These are phyloP conservation scores for Ophiostoma himal-ulmi DNA, from an alignment of 2,329 filamentous ascomycete genomes.

Conservation along the genomic window DNA sequence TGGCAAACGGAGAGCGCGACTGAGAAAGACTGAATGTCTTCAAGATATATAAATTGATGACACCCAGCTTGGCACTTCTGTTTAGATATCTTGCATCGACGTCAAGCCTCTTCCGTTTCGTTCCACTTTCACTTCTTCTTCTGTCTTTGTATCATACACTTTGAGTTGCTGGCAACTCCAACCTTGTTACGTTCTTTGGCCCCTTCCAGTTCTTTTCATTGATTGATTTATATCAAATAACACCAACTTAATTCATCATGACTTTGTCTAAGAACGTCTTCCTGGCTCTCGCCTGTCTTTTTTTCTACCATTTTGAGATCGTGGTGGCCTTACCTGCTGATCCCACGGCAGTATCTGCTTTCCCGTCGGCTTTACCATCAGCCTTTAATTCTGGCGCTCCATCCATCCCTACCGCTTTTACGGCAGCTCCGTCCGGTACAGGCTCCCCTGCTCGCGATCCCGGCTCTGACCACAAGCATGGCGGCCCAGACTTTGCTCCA, in stretches of 20 bases:
- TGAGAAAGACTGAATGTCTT: neutral
- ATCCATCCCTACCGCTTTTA: neutral
- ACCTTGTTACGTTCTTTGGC: neutral
- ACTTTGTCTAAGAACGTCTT: neutral
- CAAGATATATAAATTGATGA: neutral
- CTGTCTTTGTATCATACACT: neutral
- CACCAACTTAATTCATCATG: neutral
- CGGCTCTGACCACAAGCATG: neutral
- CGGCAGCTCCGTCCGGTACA: neutral
- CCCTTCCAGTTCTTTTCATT: neutral
- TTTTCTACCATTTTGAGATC: neutral
- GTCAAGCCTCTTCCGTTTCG: neutral
- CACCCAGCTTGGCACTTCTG: neutral
- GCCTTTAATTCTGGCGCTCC: neutral
- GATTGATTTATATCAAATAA: neutral
- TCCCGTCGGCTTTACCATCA: neutral
- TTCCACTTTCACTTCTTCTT: neutral
- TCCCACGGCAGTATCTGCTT: neutral
- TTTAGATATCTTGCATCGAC: neutral
- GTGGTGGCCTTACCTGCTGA: neutral
- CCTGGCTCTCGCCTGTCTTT: conserved; percentile 6
- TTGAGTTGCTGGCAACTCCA: conserved; percentile 5
- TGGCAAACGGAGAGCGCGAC: neutral
- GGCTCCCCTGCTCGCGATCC: neutral
- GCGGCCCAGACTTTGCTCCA: neutral